Evolutionary conservation across 2,329 filamentous ascomycete genomes (phyloP).

Genomic region (Colletotrichum limetticola): DNA sequence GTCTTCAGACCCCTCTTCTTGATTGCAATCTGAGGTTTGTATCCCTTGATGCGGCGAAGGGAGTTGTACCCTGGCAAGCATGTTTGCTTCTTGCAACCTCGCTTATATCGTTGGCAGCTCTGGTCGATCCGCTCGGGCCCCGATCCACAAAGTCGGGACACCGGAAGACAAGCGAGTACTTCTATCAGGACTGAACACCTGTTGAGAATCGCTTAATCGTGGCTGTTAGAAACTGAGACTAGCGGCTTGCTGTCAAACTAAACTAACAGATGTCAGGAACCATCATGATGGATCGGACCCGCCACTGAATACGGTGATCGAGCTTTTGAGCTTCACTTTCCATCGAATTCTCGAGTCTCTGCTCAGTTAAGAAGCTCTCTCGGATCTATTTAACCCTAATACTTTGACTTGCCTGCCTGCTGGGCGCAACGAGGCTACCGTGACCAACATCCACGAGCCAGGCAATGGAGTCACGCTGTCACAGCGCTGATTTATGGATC

Average conservation of each 20-base stretch:
- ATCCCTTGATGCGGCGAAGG: not conserved
- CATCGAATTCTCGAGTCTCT: not conserved
- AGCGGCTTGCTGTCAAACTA: not conserved
- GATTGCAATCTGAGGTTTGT: not conserved
- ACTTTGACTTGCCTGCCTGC: too few relatives aligned
- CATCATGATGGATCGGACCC: not conserved
- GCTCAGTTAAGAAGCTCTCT: too few relatives aligned
- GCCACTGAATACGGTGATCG: not conserved
- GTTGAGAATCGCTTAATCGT: conserved; percentile 15
- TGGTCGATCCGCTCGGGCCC: not conserved
- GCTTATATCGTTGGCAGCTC: not conserved
- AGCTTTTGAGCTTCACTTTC: not conserved
- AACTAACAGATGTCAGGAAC: not conserved
- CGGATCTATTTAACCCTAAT: too few relatives aligned
- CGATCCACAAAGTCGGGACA: not conserved
- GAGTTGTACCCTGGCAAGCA: not conserved
- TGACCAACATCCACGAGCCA: too few relatives aligned
- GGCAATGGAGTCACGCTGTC: too few relatives aligned
- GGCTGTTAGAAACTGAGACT: conserved; percentile 16
- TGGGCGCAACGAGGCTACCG: too few relatives aligned
- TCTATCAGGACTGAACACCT: not conserved
- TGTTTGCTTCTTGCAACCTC: not conserved
- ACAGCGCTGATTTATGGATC: too few relatives aligned
- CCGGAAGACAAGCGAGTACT: not conserved
- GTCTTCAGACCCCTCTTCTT: not conserved